Evolutionary conservation across 2,329 filamentous ascomycete species (phyloP), one percentile per base, ranked within the genome.

Genomic region (Calonectria naviculata): DNA sequence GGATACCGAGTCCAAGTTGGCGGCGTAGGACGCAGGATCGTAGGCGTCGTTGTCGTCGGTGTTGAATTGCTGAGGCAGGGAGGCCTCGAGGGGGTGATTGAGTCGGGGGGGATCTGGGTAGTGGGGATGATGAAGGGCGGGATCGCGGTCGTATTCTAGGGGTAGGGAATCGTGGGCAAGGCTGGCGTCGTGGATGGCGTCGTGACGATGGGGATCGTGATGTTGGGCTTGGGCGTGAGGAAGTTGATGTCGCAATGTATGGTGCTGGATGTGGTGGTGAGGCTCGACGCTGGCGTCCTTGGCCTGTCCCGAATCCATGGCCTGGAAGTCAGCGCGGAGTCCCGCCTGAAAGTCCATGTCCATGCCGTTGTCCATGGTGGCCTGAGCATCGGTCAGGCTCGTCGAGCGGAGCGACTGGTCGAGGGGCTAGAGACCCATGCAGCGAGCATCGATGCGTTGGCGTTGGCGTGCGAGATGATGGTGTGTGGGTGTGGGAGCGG

Each of bases 401-500:
- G 79, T 81, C 78, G 80, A 81, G 80, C 78, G 79, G 81, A 83
- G 80, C 81, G 83, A 83, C 82, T 81, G 81, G 83, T 83, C 79
- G 81, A 81, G 80, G 81, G 79, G 80, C 81, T 80, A 82, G 74
- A 83, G 80, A 83, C 81, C 82, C 83, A 85, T 84, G 84, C 83
- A 85, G 80, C 80, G 80, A 81, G 83, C 84, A 86, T 86, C 81
- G 85, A 86, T 85, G 84, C 83, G 85, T 83, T 86, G 85, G 84
- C 83, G 78, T 75, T 72, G 71, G 72, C 66, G 73, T 74, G 76
- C 73, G 71, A 68, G 70, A 70, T 63, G 74, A 68, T 41, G 58
- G 65, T 61, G 63, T 52, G 71, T 61, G 58, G 62, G 71, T 82
- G 85, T 82, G 85, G 84, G 83, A 82, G 71, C 58, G 46, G 66